Conservation (phyloP, 2,329 filamentous ascomycete species). For the Rhinocladiella mackenziei region DNA sequence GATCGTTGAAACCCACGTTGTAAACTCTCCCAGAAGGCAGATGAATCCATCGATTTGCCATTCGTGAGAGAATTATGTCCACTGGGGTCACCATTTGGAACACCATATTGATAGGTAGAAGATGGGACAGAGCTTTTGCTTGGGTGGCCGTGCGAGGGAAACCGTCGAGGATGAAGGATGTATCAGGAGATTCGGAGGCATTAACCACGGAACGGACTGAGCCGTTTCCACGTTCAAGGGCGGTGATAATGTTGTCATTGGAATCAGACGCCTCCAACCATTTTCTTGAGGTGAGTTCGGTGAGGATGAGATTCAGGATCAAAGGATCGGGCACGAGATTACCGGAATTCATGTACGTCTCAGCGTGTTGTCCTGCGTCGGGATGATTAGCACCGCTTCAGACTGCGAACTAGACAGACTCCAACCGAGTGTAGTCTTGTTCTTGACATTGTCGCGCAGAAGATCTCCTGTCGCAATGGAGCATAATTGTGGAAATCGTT, state of each 20-base stretch:
- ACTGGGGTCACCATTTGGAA: conserved; percentile 82
- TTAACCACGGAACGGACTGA: conserved; percentile 35
- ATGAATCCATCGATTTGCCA: conserved; percentile 90
- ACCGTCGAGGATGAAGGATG: conserved; percentile 92
- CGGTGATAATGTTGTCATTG: conserved; percentile 32
- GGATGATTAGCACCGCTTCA: conserved; percentile 11
- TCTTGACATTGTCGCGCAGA: conserved; percentile 86
- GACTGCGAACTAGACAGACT: neutral
- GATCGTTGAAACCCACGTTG: conserved; percentile 89
- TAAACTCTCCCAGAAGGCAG: conserved; percentile 87
- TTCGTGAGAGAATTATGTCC: conserved; percentile 81
- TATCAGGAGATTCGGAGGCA: conserved; percentile 62
- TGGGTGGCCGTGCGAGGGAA: conserved; percentile 87
- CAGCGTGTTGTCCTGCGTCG: conserved; percentile 75
- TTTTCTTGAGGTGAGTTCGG: conserved; percentile 77
- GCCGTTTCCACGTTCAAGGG: conserved; percentile 42
- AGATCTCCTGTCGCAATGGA: conserved; percentile 93
- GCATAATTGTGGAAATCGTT: conserved; percentile 80
- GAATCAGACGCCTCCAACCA: conserved; percentile 61
- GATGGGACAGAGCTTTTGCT: conserved; percentile 68
- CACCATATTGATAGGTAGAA: conserved; percentile 93
- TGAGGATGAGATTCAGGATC: conserved; percentile 87
- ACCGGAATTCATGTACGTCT: conserved; percentile 80
- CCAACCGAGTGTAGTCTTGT: conserved; percentile 76
- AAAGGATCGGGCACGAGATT: conserved; percentile 86